phyloP scores from a whole-genome alignment of 2,329 filamentous ascomycete species.

The Aspergillus clavatus region DNA sequence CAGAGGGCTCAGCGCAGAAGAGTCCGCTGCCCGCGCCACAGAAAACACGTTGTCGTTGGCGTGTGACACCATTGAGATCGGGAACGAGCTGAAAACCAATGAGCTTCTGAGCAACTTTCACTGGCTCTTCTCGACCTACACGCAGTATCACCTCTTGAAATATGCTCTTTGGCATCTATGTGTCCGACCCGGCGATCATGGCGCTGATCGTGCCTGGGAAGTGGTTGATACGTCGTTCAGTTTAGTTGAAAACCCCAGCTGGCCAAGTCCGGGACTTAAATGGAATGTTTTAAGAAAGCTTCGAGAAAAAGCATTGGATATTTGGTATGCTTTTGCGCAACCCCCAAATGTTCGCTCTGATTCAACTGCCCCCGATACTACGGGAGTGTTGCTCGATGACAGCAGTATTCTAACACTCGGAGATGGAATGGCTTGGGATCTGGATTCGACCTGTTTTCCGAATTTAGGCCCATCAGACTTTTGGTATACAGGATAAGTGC shows the following conservation, averaged over 20 bases:
- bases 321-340: no score
- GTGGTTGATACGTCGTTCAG: slow-evolving; percentile 12
- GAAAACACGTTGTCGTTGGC: slow-evolving; percentile 35
- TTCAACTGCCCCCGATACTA: no score
- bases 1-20: not conserved
- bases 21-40: slow-evolving; percentile 17
- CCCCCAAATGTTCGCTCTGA: no score
- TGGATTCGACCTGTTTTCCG: no score
- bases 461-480: no score
- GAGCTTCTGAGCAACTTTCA: slow-evolving; percentile 36
- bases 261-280: slow-evolving; percentile 20
- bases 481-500: no score
- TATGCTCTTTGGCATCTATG: slow-evolving; percentile 45
- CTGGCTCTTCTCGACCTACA: slow-evolving; percentile 40
- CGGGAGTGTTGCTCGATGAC: no score
- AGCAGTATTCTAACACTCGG: no score
- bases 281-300: slow-evolving; percentile 19
- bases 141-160: slow-evolving; percentile 43
- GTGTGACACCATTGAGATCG: slow-evolving; percentile 31
- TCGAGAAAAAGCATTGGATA: slow-evolving; percentile 20
- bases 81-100: slow-evolving; percentile 27
- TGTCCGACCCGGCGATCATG: slow-evolving; percentile 31
- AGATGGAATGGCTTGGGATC: no score
- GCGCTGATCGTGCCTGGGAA: slow-evolving; percentile 32
- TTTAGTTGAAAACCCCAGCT: slow-evolving; percentile 12